Evolutionary conservation across 495 filamentous ascomycete species (phyloP).

Genomic region (Talaromyces trachyspermus): DNA sequence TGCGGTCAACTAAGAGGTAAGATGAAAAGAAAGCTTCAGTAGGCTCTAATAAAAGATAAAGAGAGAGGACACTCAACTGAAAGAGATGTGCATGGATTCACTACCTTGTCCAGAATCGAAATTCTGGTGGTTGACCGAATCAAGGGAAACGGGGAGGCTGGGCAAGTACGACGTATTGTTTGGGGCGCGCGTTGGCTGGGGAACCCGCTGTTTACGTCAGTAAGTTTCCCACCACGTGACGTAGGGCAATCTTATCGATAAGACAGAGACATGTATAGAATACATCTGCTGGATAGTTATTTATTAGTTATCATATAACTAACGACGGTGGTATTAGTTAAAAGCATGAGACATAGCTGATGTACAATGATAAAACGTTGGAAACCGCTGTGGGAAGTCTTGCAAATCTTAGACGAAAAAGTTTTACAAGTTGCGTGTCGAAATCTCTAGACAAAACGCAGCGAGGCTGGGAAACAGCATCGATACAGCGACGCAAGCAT

Average conservation of each 20-base stretch:
- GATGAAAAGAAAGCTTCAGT: background rate
- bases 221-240: too few relatives aligned
- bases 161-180: background rate
- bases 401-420: background rate
- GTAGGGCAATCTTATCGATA: too few relatives aligned
- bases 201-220: background rate
- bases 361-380: background rate
- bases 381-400: background rate
- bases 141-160: background rate
- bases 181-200: background rate
- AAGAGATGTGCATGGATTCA: too few relatives aligned
- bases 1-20: too few relatives aligned
- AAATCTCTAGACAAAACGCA: too few relatives aligned
- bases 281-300: too few relatives aligned
- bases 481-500: too few relatives aligned
- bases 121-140: conserved; percentile 5
- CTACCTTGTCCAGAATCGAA: background rate
- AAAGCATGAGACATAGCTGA: background rate
- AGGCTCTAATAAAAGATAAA: background rate
- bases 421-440: background rate
- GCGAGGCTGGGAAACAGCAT: too few relatives aligned
- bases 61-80: background rate
- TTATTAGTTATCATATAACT: too few relatives aligned
- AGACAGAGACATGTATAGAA: too few relatives aligned
- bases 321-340: background rate